Conservation (phyloP, 208 protist species). For the Leishmania martiniquensis region DNA sequence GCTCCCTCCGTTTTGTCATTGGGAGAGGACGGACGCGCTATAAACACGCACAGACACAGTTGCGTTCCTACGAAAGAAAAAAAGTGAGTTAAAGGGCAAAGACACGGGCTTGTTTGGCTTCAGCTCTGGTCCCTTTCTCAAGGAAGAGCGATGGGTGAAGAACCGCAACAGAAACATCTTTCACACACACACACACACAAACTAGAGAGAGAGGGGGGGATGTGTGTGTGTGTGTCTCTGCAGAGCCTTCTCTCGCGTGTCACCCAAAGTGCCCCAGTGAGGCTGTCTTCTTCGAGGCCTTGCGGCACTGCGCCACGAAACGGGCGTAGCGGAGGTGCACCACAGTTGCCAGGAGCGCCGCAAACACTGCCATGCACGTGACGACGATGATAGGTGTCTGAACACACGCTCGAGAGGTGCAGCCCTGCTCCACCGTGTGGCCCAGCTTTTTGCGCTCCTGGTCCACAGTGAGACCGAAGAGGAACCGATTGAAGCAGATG, state of each 20-base stretch:
- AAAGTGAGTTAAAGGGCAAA: background rate
- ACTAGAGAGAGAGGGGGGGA: background rate
- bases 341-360: conserved; percentile 33
- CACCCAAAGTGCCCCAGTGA: background rate
- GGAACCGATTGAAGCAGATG: conserved; percentile 70
- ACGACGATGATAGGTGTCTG: conserved; percentile 55
- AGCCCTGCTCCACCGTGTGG: conserved; percentile 39
- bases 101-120: background rate
- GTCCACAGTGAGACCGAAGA: conserved; percentile 69
- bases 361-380: conserved; percentile 41
- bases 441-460: conserved; percentile 47
- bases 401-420: conserved; percentile 42
- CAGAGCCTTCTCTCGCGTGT: background rate
- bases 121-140: background rate
- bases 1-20: no score
- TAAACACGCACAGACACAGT: background rate
- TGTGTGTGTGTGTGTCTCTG: conserved; percentile 5
- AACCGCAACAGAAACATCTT: background rate
- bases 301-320: conserved; percentile 38
- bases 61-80: background rate
- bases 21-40: background rate
- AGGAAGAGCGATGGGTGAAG: background rate
- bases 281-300: conserved; percentile 3
- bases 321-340: conserved; percentile 64
- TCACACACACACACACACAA: background rate